Evolutionary conservation across 768 basidiomycete species (phyloP), one percentile per base, ranked within the genome.

Genomic region (Rhizopogon sp.): DNA sequence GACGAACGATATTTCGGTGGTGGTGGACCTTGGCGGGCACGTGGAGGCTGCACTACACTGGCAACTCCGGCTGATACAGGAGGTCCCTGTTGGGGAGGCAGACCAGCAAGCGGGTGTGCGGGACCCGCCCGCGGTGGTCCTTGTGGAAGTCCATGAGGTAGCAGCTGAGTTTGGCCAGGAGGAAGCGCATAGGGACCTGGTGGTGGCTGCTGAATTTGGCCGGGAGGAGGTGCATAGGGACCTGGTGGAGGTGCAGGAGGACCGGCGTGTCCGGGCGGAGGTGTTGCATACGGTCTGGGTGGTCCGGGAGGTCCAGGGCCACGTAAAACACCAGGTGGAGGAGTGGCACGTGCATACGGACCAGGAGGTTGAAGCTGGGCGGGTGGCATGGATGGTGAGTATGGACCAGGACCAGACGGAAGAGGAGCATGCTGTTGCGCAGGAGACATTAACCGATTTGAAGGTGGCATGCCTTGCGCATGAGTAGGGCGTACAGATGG

Each of bases 1-100:
- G 9, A 79, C 83, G 67, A 60, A 86, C 84, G 85, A 68, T 87
- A 84, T 66, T 81, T 81, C 16, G 82, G 75, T 39, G 70, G 69
- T 10, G 75, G 72, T 33, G 79, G 73, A 7, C 75, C 74, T 20
- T 72, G 66, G 9, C 70, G 70, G 10, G 63, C 66, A 28, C 74
- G 67, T 5, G 64, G 20, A 25, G 71, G 70, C 29, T 71, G 71
- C 1, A 66, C 47, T 16, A 68, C 59, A 11, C 57, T 57, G n/a
- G 66, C 50, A 16, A 60, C 58, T 5, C 55, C 61, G 16, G 61
- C 66, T 44, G 70, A 59, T n/a, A 64, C 69, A 42, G 70, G 68
- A 40, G 69, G 67, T 3, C 63, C 72, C 0, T 67, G 66, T 33
- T 61, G 67, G 17, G 62, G 58, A 39, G 70, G 61, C n/a, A 58